phyloP scores from a whole-genome alignment of 495 filamentous ascomycete species.

The Penicillium odoratum region DNA sequence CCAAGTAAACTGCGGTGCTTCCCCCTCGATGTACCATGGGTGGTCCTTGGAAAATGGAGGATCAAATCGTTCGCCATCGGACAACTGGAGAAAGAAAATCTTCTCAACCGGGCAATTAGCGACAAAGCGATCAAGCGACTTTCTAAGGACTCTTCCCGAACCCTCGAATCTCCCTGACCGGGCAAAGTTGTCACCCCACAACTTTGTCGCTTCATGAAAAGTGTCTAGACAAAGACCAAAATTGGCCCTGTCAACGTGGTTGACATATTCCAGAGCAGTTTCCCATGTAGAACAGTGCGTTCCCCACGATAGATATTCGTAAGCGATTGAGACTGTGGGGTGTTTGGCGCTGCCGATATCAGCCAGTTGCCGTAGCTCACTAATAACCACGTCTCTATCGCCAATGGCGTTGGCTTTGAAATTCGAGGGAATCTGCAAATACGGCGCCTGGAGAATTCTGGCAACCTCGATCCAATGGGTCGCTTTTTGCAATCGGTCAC shows the following conservation, averaged over 20 bases:
- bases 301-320: conserved; percentile 70
- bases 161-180: conserved; percentile 50
- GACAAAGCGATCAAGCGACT: conserved; percentile 56
- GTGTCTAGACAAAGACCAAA: conserved; percentile 74
- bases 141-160: conserved; percentile 51
- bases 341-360: conserved; percentile 50
- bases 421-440: conserved; percentile 66
- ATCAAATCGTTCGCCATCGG: conserved; percentile 63
- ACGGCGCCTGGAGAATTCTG: conserved; percentile 56
- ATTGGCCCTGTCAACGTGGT: conserved; percentile 59
- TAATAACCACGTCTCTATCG: conserved; percentile 55
- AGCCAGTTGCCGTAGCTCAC: conserved; percentile 60
- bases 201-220: conserved; percentile 65
- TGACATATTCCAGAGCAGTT: conserved; percentile 57
- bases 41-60: conserved; percentile 61
- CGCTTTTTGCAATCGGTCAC: conserved; percentile 61
- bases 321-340: conserved; percentile 49
- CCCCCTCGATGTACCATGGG: conserved; percentile 58
- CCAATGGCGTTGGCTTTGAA: conserved; percentile 55
- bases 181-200: conserved; percentile 63
- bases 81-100: conserved; percentile 73
- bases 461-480: conserved; percentile 65
- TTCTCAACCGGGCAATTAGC: conserved; percentile 57
- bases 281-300: conserved; percentile 68
- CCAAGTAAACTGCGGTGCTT: conserved; percentile 74